Conservation (phyloP, 2,329 filamentous ascomycete species). For the Clathrospora elynae region DNA sequence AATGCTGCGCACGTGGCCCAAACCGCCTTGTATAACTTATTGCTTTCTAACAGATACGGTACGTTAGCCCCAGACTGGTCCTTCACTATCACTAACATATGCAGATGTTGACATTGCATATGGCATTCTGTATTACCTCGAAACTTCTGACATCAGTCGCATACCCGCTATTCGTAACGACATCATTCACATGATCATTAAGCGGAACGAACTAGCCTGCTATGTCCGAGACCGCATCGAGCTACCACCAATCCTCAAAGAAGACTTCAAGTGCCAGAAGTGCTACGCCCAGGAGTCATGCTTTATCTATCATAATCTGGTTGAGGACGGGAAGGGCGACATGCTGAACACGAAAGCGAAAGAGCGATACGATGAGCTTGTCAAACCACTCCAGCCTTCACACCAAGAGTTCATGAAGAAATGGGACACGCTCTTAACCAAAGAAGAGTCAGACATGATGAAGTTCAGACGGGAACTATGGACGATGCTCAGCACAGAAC, state of each 20-base stretch:
- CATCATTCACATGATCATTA: slow-evolving; percentile 94
- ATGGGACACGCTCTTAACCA: slow-evolving; percentile 91
- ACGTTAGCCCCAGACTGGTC: slow-evolving; percentile 23
- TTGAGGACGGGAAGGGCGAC: slow-evolving; percentile 81
- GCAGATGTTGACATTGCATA: slow-evolving; percentile 84
- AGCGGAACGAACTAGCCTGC: slow-evolving; percentile 86
- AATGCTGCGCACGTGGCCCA: slow-evolving; percentile 87
- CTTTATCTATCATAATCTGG: slow-evolving; percentile 90
- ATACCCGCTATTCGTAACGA: slow-evolving; percentile 87
- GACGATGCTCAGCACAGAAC: slow-evolving; percentile 90
- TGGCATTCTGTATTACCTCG: slow-evolving; percentile 93
- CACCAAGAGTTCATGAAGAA: slow-evolving; percentile 88
- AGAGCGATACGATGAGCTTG: slow-evolving; percentile 79
- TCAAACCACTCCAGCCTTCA: slow-evolving; percentile 73
- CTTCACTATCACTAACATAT: slow-evolving; percentile 16
- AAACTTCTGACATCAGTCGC: slow-evolving; percentile 82
- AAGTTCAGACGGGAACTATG: slow-evolving; percentile 88
- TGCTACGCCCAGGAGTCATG: slow-evolving; percentile 92
- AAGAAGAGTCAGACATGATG: slow-evolving; percentile 89
- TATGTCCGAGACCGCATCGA: slow-evolving; percentile 82
- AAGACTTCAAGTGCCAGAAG: slow-evolving; percentile 77
- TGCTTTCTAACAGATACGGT: slow-evolving; percentile 90
- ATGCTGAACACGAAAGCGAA: slow-evolving; percentile 80
- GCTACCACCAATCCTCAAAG: slow-evolving; percentile 84
- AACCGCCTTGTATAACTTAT: slow-evolving; percentile 89